Percentiles rank a stretch among this genome's conserved stretches.
Evolutionary conservation across 2,329 filamentous ascomycete genomes (phyloP).

Genomic region (Sclerotinia nivalis): DNA sequence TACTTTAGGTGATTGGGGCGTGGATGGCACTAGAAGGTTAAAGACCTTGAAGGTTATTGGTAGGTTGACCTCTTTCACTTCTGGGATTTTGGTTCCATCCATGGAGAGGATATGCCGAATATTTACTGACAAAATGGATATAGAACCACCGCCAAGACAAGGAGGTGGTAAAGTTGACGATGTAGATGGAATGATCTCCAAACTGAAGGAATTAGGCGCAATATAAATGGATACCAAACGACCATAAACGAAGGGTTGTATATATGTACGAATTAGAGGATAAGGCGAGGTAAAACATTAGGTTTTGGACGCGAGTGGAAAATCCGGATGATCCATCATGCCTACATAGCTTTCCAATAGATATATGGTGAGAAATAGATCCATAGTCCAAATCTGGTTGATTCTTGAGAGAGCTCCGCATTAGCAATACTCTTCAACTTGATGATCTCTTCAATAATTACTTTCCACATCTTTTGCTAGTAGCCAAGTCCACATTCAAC

Average conservation of each 20-base stretch:
- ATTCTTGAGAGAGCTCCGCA: not conserved
- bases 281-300: not conserved
- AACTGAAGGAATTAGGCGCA: conserved; percentile 94
- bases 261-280: conserved; percentile 21
- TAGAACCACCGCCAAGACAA: conserved; percentile 83
- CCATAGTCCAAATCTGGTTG: not conserved
- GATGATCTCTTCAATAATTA: too few relatives aligned
- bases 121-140: conserved; percentile 22
- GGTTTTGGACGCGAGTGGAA: not conserved
- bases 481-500: too few relatives aligned
- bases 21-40: conserved; percentile 72
- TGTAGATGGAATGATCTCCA: conserved; percentile 89
- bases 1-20: conserved; percentile 76
- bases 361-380: conserved; percentile 2
- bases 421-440: not conserved
- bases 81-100: not conserved
- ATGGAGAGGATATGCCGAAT: not conserved
- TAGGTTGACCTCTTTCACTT: conserved; percentile 47
- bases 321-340: not conserved
- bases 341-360: not conserved
- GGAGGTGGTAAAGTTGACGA: conserved; percentile 97
- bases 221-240: conserved; percentile 30
- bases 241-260: conserved; percentile 15
- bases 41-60: conserved; percentile 88
- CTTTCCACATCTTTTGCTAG: too few relatives aligned